Base-by-base conservation (phyloP, 163 green algal genomes). In the Scenedesmus sp. region DNA sequence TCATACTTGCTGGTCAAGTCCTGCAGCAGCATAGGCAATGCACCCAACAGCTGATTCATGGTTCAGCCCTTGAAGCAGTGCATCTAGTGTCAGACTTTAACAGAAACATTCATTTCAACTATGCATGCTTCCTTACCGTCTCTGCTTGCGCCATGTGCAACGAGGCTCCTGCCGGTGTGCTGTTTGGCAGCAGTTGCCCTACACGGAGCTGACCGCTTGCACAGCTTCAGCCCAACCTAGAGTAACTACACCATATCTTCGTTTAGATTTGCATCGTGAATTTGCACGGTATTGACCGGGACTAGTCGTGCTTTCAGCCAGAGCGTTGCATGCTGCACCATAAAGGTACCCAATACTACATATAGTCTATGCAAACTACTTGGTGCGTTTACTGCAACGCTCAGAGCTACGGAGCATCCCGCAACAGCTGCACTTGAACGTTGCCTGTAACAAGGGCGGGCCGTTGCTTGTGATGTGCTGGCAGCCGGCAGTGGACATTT, bases 1-100 rank as follows among this genome's bases (percentile, higher is more conserved):
- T 97, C 94, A 85, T 98, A 97, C 57, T 97, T 83, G 18, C 56
- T 76, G 15, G 13, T 26, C 67, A 55, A 59, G 84, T 93, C 89
- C 62, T 81, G 52, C 79, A 76, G 82, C 54, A 64, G 82, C 55
- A 18, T 13, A 87, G 77, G 46, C 46, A 23, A 2, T 20, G 46
- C 76, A 7, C 23, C 18, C 46, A 85, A n/a, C 26, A 85, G 77
- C 77, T 55, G 46, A 46, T 13, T 79, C 70, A 79, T 12, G 2
- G 13, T 6, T 23, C 46, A 23, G 23, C 23, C 70, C 7, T 57
- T 13, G 34, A 16, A 56, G 77, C 9, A 34, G 1, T 84, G 77
- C 12, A 56, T 23, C 46, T 84, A 34, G 23, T 83, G 26, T 10
- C 3, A 34, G 46, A 52, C 46, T 9, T 8, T 10, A 57, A 26